Evolutionary conservation across 306 rosid species (phyloP).

Genomic region (Clitoria ternatea): DNA sequence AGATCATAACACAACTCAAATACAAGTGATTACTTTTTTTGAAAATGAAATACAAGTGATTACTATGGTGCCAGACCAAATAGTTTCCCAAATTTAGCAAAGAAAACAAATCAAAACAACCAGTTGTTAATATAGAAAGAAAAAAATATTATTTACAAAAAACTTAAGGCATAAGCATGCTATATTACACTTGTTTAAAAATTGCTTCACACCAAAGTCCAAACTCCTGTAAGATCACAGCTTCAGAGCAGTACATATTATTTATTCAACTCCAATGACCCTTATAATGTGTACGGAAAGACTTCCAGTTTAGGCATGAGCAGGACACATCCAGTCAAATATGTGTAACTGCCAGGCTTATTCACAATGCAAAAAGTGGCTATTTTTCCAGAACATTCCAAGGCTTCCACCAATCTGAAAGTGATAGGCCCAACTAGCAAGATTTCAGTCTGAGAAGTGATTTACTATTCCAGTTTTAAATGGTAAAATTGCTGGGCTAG

Average conservation of each 20-base stretch:
- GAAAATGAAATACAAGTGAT: background rate
- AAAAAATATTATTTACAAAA: background rate
- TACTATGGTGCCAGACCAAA: background rate
- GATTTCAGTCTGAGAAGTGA: too few species aligned
- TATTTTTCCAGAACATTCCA: too few species aligned
- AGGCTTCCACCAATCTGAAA: too few species aligned
- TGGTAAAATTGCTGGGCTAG: too few species aligned
- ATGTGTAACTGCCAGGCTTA: too few species aligned
- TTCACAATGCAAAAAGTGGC: too few species aligned
- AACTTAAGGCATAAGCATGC: background rate
- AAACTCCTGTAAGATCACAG: background rate
- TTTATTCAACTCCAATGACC: background rate
- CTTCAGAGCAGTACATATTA: background rate
- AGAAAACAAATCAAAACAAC: background rate
- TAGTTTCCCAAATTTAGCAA: slow-evolving; percentile 1
- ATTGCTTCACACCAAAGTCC: background rate
- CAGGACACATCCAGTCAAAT: too few species aligned
- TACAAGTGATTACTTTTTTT: background rate
- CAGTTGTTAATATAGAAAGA: background rate
- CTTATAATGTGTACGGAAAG: too few species aligned
- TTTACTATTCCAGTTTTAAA: too few species aligned
- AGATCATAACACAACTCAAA: background rate
- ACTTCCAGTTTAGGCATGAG: too few species aligned
- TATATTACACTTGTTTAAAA: background rate
- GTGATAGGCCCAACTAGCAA: too few species aligned